Percentiles rank a stretch among this genome's conserved stretches.
These are phyloP conservation scores for Ophiostoma himal-ulmi DNA, from an alignment of 2,329 filamentous ascomycete species.

Conservation along the genomic window DNA sequence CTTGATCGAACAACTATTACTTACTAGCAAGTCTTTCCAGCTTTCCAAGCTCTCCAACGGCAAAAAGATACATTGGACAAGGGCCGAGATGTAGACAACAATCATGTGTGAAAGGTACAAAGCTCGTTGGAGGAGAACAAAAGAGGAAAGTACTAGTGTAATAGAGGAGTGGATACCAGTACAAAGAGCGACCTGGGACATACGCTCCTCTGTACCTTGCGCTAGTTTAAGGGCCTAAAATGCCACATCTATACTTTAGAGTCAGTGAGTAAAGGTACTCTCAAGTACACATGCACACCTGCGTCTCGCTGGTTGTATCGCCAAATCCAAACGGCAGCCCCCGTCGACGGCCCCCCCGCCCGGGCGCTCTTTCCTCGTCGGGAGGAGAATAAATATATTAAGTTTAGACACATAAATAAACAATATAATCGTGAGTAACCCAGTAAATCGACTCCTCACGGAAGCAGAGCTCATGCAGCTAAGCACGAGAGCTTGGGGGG, in stretches of 20 bases:
- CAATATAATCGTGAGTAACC: background rate
- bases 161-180: background rate
- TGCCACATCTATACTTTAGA: background rate
- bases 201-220: background rate
- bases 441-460: background rate
- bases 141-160: constrained; percentile 10
- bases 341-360: background rate
- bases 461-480: no score
- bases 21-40: background rate
- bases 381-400: background rate
- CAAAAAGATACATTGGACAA: background rate
- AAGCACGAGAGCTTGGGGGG: background rate
- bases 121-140: constrained; percentile 6
- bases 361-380: background rate
- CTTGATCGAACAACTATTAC: background rate
- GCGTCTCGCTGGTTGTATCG: background rate
- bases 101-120: background rate
- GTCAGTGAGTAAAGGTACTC: background rate
- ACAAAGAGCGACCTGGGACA: background rate
- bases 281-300: background rate
- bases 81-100: background rate
- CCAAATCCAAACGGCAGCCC: background rate
- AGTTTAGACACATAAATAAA: background rate
- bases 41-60: background rate
- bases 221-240: background rate